Base-by-base conservation (phyloP, 2,329 filamentous ascomycete genomes). In the Cladosporium cucumerinum region DNA sequence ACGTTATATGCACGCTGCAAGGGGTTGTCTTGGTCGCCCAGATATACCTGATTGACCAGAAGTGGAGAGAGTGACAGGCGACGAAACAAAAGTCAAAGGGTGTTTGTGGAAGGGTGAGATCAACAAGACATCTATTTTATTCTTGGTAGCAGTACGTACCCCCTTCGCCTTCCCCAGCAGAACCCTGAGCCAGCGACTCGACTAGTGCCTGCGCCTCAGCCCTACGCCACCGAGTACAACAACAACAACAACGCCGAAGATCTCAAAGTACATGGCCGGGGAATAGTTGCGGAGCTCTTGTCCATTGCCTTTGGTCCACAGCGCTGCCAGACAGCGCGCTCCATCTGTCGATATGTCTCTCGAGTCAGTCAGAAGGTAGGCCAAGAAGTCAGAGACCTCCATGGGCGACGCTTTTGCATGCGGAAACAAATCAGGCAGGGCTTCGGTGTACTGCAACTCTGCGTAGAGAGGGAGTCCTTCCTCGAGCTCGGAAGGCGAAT, bases 271-370 rank as follows among this genome's bases (percentile, higher is more conserved):
- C 49, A 71, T 59, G 7, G 28, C 36, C 1, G 66, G 61, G 1
- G 68, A 58, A 18, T 66, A 69, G 4, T 30, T 25, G 2, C 39
- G 60, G 5, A 70, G 43, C 32, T 71, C 68, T 25, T 63, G 63
- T n/a, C 69, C 69, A 1, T 65, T 68, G 14, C 69, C 69, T 8
- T 58, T 36, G 1, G 48, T 69, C 69, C 69, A 71, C 39, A 61
- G 62, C 1, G 65, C 21, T 5, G 68, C 66, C 7, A 71, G 46
- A 1, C 59, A 43, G 39, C 61, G 55, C 10, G 67, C 67, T 1
- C 66, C 34, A 18, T 65, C 64, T n/a, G 25, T 23, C 2, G 57
- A 30, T 5, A 68, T n/a, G 18, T 34, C 28, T 14, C 62, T 30
- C 2, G 54, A 65, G 3, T 46, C 16, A 21, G 62, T 57, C 3